Base-by-base conservation (phyloP, 2,329 filamentous ascomycete genomes). In the Sarocladium brachiariae region DNA sequence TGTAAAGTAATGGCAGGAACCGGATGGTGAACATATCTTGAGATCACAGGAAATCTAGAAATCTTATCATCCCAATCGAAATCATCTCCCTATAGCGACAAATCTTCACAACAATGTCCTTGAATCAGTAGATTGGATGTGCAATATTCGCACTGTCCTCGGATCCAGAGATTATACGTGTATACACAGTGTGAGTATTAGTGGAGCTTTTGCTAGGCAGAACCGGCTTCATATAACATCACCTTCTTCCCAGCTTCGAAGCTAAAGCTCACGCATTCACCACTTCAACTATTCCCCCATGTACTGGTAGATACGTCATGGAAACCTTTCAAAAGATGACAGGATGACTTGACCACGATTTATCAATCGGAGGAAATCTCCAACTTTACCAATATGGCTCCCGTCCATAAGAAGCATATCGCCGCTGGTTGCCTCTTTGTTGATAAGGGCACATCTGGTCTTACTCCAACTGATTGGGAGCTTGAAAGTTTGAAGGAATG, bases 371-470 rank as follows among this genome's bases (percentile, higher is more conserved):
- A n/a, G n/a, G n/a, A n/a, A n/a, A n/a, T n/a, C n/a, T n/a, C n/a
- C n/a, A n/a, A 39, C 16, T 6, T 30, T n/a, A 33, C 25, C 31
- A 51, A 14, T 47, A 59, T 63, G 56, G 49, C 51, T 31, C 51
- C 39, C 39, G 51, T 49, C 21, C 31, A 52, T 37, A 49, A 56
- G 31, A 48, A 56, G 33, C 71, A 71, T 53, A 70, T 76, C 49
- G 70, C 71, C 1, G 61, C 63, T 18, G 73, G 73, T 47, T 70
- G 66, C 52, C 55, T 75, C 2, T 53, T 55, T 14, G 54, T 74
- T 45, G 51, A 54, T 1, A 52, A 46, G 23, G 54, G 59, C 3
- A 57, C 63, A 4, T 2, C 10, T 14, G 31, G 13, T 18, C 14
- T 49, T 5, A 18, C 18, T 25, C 9, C 50, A 6, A 37, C 51